These are phyloP conservation scores for Cladophialophora chaetospira DNA, from an alignment of 2,329 filamentous ascomycete genomes.

Conservation along the genomic window DNA sequence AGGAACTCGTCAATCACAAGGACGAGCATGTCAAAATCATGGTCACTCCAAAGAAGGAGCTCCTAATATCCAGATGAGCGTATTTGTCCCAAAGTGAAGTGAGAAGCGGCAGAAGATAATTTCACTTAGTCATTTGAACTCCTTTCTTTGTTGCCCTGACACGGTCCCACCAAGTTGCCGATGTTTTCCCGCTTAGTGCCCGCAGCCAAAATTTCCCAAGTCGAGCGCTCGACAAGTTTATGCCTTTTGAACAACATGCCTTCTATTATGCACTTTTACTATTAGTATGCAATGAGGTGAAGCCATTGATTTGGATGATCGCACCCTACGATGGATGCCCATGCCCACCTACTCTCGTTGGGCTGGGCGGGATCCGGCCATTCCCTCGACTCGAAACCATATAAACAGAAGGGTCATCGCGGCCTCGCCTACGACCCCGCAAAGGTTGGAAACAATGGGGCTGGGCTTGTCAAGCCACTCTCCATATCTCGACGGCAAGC, in stretches of 20 bases:
- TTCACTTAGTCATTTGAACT: neutral
- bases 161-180: neutral
- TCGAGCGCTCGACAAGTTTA: neutral
- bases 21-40: constrained; percentile 42
- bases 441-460: constrained; percentile 43
- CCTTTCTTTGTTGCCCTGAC: neutral
- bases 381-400: constrained; percentile 68
- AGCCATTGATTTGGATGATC: neutral
- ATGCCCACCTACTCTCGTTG: constrained; percentile 78
- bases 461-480: constrained; percentile 80
- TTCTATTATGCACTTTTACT: neutral
- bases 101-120: neutral
- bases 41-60: constrained; percentile 30
- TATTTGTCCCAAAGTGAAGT: neutral
- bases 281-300: neutral
- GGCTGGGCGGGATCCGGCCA: constrained; percentile 90
- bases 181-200: constrained; percentile 1
- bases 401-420: constrained; percentile 44
- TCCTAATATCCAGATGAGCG: constrained; percentile 9
- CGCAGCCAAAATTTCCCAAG: neutral
- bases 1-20: constrained; percentile 38
- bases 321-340: constrained; percentile 70
- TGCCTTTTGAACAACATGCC: neutral
- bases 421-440: constrained; percentile 40
- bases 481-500: constrained; percentile 80